Base-by-base conservation (phyloP, 2,329 filamentous ascomycete genomes). In the Lachnellula arida region DNA sequence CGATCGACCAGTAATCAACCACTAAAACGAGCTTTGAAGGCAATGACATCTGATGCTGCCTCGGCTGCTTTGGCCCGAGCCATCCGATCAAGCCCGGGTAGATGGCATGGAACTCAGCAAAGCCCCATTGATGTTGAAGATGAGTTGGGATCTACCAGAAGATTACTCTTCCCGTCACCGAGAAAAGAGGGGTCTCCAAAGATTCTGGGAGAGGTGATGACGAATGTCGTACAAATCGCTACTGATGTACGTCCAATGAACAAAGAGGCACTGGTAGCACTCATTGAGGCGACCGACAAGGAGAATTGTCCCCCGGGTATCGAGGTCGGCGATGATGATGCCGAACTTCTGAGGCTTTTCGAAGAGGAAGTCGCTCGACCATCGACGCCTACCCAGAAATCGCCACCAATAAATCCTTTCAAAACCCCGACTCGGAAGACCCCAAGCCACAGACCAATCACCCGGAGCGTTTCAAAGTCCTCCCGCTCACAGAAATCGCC, bases 141-240 rank as follows among this genome's bases (percentile, higher is more conserved):
- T 49, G 70, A 74, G 12, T 70, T 78, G 17, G 82, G 81, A 35
- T 73, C 69, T 51, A 91, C 87, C 0, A 80, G 87, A 58, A 79
- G 90, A 56, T 72, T 92, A 2, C 76, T 94, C 1, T 94, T 94
- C 66, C 87, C 89, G 1, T 91, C 88, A 0, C 89, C 89, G 2
- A 79, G 85, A 44, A 87, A 87, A 61, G 81, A 84, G 32, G 81
- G 80, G 37, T 76, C 82, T 46, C 73, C 79, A 1, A 89, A 84
- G 67, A 79, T 81, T 22, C 75, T 89, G 2, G 79, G 80, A 49
- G 82, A 86, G 63, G 69, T 82, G 42, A 72, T 76, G 14, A 73
- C 79, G 15, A 86, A 85, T 62, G 68, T 78, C 51, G 73, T 80
- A 43, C 75, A 78, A 57, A 74, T 75, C 4, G 65, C 72, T 15